Conservation (phyloP, 2,329 filamentous ascomycete genomes). For the Anisogramma anomala region DNA sequence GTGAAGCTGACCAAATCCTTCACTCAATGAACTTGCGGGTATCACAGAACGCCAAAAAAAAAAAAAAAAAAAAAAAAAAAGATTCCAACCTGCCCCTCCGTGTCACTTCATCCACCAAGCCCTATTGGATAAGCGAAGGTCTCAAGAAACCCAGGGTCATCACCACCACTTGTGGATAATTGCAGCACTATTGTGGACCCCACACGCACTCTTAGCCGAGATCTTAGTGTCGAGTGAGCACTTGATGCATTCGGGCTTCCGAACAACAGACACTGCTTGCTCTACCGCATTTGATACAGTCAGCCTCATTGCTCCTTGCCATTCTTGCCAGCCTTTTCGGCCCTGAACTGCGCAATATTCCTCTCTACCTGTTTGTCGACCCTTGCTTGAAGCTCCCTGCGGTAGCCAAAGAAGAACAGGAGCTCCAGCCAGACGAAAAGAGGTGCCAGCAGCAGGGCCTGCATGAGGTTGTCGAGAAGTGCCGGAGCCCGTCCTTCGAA, state of each 20-base stretch:
- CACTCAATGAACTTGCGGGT: not conserved
- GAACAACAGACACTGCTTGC: not conserved
- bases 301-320: constrained; percentile 38
- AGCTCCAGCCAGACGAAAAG: constrained; percentile 97
- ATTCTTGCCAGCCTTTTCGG: constrained; percentile 37
- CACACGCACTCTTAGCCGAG: too few species aligned
- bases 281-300: not conserved
- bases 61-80: not conserved
- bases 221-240: too few species aligned
- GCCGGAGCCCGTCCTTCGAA: constrained; percentile 85
- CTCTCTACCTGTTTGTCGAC: constrained; percentile 64
- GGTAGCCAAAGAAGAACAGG: constrained; percentile 81
- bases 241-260: not conserved
- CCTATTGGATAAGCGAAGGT: too few species aligned
- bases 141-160: not conserved
- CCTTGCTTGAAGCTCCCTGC: constrained; percentile 72
- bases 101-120: not conserved
- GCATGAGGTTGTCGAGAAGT: constrained; percentile 79
- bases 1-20: not conserved
- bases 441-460: constrained; percentile 84
- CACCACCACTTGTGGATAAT: not conserved
- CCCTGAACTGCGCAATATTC: constrained; percentile 65
- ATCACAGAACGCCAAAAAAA: not conserved
- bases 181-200: too few species aligned
- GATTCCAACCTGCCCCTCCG: not conserved